Evolutionary conservation across 805 yeast genomes (phyloP), one percentile per base, ranked within the genome.

Genomic region (Candida awuae): DNA sequence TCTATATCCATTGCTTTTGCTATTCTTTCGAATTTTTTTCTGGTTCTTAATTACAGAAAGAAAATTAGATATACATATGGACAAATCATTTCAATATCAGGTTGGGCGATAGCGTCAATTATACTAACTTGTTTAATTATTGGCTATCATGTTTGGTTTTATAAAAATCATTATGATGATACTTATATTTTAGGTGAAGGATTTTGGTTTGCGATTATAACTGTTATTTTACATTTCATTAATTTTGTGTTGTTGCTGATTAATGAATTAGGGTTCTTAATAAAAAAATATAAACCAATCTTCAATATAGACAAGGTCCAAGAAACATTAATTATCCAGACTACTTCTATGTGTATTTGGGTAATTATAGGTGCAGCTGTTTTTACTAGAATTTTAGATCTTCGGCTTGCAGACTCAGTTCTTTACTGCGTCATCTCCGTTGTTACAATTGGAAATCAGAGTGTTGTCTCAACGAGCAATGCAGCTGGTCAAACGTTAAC

Each of bases 391-490:
- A 40, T 77, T 33, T 47, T 76, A 29, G 55, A 64, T 30, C 51
- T 75, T 8, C 63, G 69, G 1, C 83, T 70, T 53, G 86, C 87
- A 0, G 67, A 76, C n/a, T 76, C 84, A 0, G 54, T 84, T 33
- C 86, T 84, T 54, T 84, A 71, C 55, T 77, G 86, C 49, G 71
- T 74, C 9, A 86, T 83, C 1, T 77, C 94, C 0, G 62, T 81
- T 29, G 63, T 84, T 34, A 87, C 96, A 1, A 71, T 87, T 21
- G 96, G 96, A 0, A 64, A 80, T 14, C 95, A 95, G 28, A 92
- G 83, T 49, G 66, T 80, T 25, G 63, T 69, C 0, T 88, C 95
- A 0, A 15, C 8, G 2, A 27, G 41, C 0, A 58, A 70, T 1
- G 61, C 67, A 2, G 74, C 76, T 1, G 68, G 81, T 0, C 73